Base-by-base conservation (phyloP, 2,329 filamentous ascomycete species). In the Sporothrix variecibatus region DNA sequence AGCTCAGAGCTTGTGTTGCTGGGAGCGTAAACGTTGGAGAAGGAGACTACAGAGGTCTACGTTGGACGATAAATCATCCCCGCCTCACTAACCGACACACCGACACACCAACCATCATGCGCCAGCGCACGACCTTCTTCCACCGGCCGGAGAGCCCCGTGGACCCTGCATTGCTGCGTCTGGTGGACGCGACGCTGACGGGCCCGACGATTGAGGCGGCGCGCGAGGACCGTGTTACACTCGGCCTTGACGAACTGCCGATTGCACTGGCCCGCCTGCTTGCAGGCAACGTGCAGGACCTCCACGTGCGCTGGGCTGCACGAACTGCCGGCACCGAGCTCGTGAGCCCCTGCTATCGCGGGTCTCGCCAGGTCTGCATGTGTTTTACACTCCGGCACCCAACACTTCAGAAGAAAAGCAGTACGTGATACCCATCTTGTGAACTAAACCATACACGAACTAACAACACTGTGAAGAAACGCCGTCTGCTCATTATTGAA, bases 261-360 rank as follows among this genome's bases (percentile, higher is more conserved):
- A 79, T 83, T 20, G 90, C 93, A 81, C 81, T 96, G 20, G 87
- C 86, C 75, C 82, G 86, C 34, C 82, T 92, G 17, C 84, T 97
- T 34, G 85, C 87, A 72, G 85, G 88, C 78, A 65, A 34, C 31
- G 89, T 88, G 76, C 88, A 92, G 78, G 91, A 94, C 81, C 83
- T 98, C 58, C 92, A 95, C 81, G 84, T 98, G 74, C 89, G 92
- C 80, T 97, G 94, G 93, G 87, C 89, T n/a, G 89, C 90, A 17
- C 84, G 89, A 2, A 78, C 80, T 7, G 79, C 86, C 1, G 92
- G 91, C 80, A 91, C 91, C 80, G 84, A 88, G 53, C 84, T 88
- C 0, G 84, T 91, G 62, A 86, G 91, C 53, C 95, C 1, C 92
- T 96, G 78, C 85, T 89, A 60, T 94, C 94, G 71, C 89, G 93